phyloP scores from a whole-genome alignment of 345 rosid species.

The Salix udensis region DNA sequence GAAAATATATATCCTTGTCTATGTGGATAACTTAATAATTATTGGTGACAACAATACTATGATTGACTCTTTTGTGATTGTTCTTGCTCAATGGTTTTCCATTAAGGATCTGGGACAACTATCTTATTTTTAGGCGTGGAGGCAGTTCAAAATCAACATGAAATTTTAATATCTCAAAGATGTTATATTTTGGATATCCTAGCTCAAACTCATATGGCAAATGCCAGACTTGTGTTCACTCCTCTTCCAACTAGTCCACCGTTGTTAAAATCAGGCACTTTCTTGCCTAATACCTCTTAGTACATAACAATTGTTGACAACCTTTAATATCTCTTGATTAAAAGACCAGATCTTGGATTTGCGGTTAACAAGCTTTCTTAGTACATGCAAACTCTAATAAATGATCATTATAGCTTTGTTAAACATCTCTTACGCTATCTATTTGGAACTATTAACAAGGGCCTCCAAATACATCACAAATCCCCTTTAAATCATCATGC shows the following conservation, averaged over 20 bases:
- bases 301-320: too few relatives aligned
- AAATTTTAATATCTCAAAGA: background rate
- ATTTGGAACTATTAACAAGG: background rate
- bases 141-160: background rate
- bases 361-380: too few relatives aligned
- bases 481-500: background rate
- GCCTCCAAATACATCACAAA: too few relatives aligned
- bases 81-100: background rate
- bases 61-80: too few relatives aligned
- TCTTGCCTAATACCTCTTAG: background rate
- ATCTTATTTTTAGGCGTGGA: background rate
- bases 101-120: background rate
- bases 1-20: too few relatives aligned
- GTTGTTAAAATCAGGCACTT: too few relatives aligned
- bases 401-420: background rate
- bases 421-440: too few relatives aligned
- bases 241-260: background rate
- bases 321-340: too few relatives aligned
- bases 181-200: background rate
- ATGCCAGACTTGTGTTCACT: background rate
- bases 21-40: background rate
- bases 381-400: background rate
- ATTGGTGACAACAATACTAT: too few relatives aligned
- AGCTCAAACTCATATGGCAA: background rate
- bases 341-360: too few relatives aligned